A percentile compares a stretch with the other conserved stretches of the same genome.
Evolutionary conservation across 2,329 filamentous ascomycete species (phyloP).

Genomic region (Lasiodiplodia hormozganensis): DNA sequence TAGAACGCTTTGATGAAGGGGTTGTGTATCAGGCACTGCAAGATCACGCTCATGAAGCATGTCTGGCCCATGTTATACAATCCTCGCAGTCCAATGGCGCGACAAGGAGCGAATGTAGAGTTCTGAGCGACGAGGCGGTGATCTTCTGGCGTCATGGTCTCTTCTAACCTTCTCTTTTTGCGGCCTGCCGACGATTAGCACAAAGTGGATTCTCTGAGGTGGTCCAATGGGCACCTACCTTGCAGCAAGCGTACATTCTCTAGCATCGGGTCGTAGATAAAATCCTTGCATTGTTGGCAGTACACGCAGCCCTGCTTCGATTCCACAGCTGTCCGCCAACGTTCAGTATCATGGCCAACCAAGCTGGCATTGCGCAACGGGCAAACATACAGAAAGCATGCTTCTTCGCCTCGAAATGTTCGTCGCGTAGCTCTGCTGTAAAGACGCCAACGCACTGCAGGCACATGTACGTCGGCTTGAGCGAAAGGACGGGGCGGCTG

Average conservation of each 20-base stretch:
- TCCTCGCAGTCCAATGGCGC: slow-evolving; percentile 85
- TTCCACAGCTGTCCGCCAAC: slow-evolving; percentile 68
- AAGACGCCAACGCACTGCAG: slow-evolving; percentile 75
- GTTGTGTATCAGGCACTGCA: slow-evolving; percentile 93
- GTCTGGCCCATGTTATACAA: slow-evolving; percentile 99
- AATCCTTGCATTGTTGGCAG: slow-evolving; percentile 82
- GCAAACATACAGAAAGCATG: slow-evolving; percentile 72
- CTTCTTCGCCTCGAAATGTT: slow-evolving; percentile 71
- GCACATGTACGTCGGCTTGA: slow-evolving; percentile 66
- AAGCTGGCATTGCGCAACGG: background rate
- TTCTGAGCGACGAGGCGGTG: slow-evolving; percentile 79
- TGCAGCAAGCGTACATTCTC: slow-evolving; percentile 77
- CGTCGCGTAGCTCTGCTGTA: slow-evolving; percentile 68
- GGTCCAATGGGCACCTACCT: slow-evolving; percentile 54
- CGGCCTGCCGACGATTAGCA: slow-evolving; percentile 34
- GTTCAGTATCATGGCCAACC: slow-evolving; percentile 33
- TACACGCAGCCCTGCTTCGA: slow-evolving; percentile 77
- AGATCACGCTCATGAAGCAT: slow-evolving; percentile 95
- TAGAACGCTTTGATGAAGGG: slow-evolving; percentile 91
- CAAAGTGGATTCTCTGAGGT: background rate
- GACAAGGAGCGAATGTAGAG: slow-evolving; percentile 79
- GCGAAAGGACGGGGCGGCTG: slow-evolving; percentile 63
- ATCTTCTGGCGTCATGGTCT: slow-evolving; percentile 69
- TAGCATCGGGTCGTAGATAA: slow-evolving; percentile 81
- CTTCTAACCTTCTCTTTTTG: slow-evolving; percentile 79